Evolutionary conservation across 768 basidiomycete species (phyloP), one percentile per base, ranked within the genome.

Genomic region (Tricholoma saponaceum): DNA sequence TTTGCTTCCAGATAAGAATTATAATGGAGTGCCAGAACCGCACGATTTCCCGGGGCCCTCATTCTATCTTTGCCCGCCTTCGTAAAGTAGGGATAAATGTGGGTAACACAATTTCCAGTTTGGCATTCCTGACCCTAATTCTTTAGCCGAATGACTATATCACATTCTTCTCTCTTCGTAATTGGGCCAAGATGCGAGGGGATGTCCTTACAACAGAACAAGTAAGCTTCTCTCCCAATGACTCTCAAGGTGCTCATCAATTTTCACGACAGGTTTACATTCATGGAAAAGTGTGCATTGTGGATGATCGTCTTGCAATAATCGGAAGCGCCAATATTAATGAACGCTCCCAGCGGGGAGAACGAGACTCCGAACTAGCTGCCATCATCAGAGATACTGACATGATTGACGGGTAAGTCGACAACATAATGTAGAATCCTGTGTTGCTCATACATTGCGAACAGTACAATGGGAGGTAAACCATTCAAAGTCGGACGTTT

Each of bases 321-420:
- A 97, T 97, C 61, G 94, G 94, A 14, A 95, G 93, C 55, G 96
- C 96, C 16, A 98, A 97, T 70, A 94, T 99, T 76, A 98, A 99
- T 67, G 97, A 99, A 69, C 85, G 97, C 35, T 96, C 93, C 13
- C 92, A 92, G 67, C 82, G 93, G 26, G 97, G 97, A 22, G 96
- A 99, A 69, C 87, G 97, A 26, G 97, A 99, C 71, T 98, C 96
- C 2, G 97, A 99, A 69, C 70, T 98, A 32, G 93, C 94, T 3
- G 86, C 91, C 35, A 85, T 99, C 46, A 91, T 98, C 52, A 80
- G 94, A 60, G 97, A 99, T 66, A 98, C 96, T 3, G 96, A 99
- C 66, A 89, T 99, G 90, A 89, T 98, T 52, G 87, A 96, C 58
- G 83, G 92, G 92, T 90, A 60, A 52, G 82, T 74, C 9, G 12